Evolutionary conservation across 2,329 filamentous ascomycete species (phyloP).

Genomic region (Curvularia verruculosa): DNA sequence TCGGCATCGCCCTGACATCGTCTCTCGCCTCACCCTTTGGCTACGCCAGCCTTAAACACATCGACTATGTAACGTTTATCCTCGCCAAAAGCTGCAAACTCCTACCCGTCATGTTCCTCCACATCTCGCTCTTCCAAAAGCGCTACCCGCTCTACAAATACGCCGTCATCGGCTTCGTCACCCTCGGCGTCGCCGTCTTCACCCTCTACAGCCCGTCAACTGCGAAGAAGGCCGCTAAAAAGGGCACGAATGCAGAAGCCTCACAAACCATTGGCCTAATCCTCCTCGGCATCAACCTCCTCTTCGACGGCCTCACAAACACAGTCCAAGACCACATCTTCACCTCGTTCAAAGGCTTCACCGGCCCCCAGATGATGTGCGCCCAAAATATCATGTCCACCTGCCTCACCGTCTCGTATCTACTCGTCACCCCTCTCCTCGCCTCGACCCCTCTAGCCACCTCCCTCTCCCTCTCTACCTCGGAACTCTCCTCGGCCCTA

Average conservation of each 20-base stretch:
- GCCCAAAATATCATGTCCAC: slow-evolving; percentile 92
- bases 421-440: slow-evolving; percentile 80
- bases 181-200: slow-evolving; percentile 90
- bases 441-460: slow-evolving; percentile 61
- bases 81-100: slow-evolving; percentile 98
- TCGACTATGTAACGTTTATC: slow-evolving; percentile 98
- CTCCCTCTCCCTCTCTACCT: slow-evolving; percentile 50
- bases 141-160: slow-evolving; percentile 97
- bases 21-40: slow-evolving; percentile 94
- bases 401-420: slow-evolving; percentile 74
- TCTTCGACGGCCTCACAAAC: slow-evolving; percentile 96
- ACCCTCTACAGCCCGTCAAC: slow-evolving; percentile 75
- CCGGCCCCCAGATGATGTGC: slow-evolving; percentile 99
- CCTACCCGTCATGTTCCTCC: slow-evolving; percentile 96
- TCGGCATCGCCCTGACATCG: slow-evolving; percentile 84
- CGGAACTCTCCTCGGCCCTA: slow-evolving; percentile 77
- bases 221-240: slow-evolving; percentile 47
- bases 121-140: slow-evolving; percentile 88
- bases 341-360: slow-evolving; percentile 73
- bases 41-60: slow-evolving; percentile 88
- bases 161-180: slow-evolving; percentile 87
- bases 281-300: slow-evolving; percentile 83
- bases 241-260: slow-evolving; percentile 57
- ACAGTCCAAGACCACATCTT: slow-evolving; percentile 97
- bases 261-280: slow-evolving; percentile 80